Evolutionary conservation across 148 eudicot genomes (phyloP), one percentile per base, ranked within the genome.

Genomic region (Polygonum maritimum): DNA sequence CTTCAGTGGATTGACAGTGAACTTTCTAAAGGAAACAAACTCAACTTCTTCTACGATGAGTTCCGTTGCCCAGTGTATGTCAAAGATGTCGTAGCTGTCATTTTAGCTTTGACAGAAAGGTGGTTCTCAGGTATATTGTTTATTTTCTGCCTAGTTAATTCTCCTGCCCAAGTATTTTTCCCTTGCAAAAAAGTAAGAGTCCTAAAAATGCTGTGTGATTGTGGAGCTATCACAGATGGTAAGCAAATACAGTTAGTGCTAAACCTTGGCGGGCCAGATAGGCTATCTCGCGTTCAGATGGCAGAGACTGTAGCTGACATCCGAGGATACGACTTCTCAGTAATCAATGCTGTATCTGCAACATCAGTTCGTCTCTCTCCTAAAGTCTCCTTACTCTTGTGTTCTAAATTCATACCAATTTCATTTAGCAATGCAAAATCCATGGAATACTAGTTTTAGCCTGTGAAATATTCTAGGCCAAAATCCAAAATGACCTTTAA

Each of bases 181-280:
- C 21, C 26, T 75, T 21, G 71, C 71, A 35, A 14, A 65, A 65
- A 22, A 8, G 47, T 4, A 14, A 65, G 14, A 67, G 4, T n/a
- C 16, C 18, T 63, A 35, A 67, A 36, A 16, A 0, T 0, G 10
- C 35, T 36, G 44, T 5, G 71, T 36, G 45, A 35, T 67, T 67
- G 71, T 15, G 71, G 44, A 36, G 44, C 12, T 19, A 13, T 69
- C 71, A 19, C 88, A 94, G 98, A 90, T 70, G 82, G 82, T 55
- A 84, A 81, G 75, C 83, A 82, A 78, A 82, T 89, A 89, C 92
- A 82, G 48, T 62, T 92, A 76, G 74, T 92, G 71, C 77, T 94
- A 65, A 92, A 94, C 81, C 85, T 85, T 45, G 98, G 98, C 13
- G 97, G 97, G 22, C 97, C 96, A 39, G 96, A 94, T 77, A 90